Base-by-base conservation (phyloP, 768 basidiomycete genomes). In the Mycena galericulata region DNA sequence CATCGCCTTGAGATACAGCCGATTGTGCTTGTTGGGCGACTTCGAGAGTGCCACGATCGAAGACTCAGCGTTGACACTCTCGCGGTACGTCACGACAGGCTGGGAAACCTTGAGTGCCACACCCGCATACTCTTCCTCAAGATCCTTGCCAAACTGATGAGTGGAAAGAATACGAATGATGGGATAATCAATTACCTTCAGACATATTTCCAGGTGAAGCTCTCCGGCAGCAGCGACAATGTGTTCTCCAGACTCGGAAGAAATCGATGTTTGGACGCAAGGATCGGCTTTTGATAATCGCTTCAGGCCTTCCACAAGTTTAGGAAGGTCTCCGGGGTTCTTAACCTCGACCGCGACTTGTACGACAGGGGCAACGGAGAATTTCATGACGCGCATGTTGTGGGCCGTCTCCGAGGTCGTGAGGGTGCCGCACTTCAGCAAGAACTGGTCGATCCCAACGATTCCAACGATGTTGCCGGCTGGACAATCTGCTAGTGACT, bases 11-110 rank as follows among this genome's bases (percentile, higher is more conserved):
- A 91, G 88, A 81, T 91, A 99, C 63, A 99, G 87, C 84, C 98
- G 94, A 81, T 99, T 99, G 90, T 99, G 98, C 88, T 99, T 99
- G 88, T 99, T 99, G 85, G 98, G 98, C 17, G 98, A 99, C 83
- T 99, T 99, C 68, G 98, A 98, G 36, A 99, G 87, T 30, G 98
- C 98, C 72, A 94, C 91, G 74, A 98, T 97, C 49, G 91, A 90
- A 9, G 98, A 99, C 83, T 98, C 96, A 59, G 95, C 83, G 83
- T 90, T 94, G 80, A 99, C 97, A 22, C 97, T 99, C 87, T 99
- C 98, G 80, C 96, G 89, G 85, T 98, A 99, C 51, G 92, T 93
- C 73, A 99, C 97, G 79, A 99, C 96, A 72, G 95, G 95, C 82
- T 97, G 93, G 34, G 98, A 99, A 75, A 95, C 92, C 86, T 97